Conservation (phyloP, 2,329 filamentous ascomycete genomes). For the Penicillium sp. region DNA sequence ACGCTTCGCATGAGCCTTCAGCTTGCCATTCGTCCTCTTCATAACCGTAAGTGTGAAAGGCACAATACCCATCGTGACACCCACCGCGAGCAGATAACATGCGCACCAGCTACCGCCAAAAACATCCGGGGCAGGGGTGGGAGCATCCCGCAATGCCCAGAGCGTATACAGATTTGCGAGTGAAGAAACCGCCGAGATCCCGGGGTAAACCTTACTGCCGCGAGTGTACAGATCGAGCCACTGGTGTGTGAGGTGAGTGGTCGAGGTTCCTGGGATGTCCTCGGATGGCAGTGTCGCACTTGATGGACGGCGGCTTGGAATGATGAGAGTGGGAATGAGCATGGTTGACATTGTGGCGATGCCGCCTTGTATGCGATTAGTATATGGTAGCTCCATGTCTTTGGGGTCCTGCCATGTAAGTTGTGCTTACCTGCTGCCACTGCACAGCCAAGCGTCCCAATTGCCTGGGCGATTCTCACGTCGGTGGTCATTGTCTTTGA, state of each 20-base stretch:
- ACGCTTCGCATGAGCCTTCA: slow-evolving; percentile 25
- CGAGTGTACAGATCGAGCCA: slow-evolving; percentile 42
- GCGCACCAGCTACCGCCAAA: slow-evolving; percentile 12
- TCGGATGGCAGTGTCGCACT: slow-evolving; percentile 3
- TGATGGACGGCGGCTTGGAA: slow-evolving; percentile 17
- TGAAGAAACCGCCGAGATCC: slow-evolving; percentile 51
- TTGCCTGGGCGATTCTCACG: slow-evolving; percentile 10
- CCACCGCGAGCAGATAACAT: slow-evolving; percentile 25
- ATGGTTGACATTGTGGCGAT: slow-evolving; percentile 24
- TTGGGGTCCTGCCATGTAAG: neutral
- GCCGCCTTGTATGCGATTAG: slow-evolving; percentile 20
- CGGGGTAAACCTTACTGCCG: slow-evolving; percentile 52
- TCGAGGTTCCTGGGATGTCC: slow-evolving; percentile 18
- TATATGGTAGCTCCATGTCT: neutral
- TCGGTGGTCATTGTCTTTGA: slow-evolving; percentile 1
- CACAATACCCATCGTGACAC: slow-evolving; percentile 24
- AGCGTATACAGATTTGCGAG: slow-evolving; percentile 48
- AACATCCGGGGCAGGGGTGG: slow-evolving; percentile 8
- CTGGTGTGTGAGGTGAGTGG: slow-evolving; percentile 30
- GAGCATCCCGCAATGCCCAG: slow-evolving; percentile 19
- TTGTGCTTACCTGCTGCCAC: slow-evolving; percentile 6
- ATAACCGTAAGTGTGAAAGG: slow-evolving; percentile 30
- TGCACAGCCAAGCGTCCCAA: slow-evolving; percentile 11
- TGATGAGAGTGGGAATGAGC: slow-evolving; percentile 20
- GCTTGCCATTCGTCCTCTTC: slow-evolving; percentile 23